Percentiles rank a stretch among this genome's conserved stretches.
phyloP scores from a whole-genome alignment of 768 basidiomycete genomes.

The Mrakia gelida region DNA sequence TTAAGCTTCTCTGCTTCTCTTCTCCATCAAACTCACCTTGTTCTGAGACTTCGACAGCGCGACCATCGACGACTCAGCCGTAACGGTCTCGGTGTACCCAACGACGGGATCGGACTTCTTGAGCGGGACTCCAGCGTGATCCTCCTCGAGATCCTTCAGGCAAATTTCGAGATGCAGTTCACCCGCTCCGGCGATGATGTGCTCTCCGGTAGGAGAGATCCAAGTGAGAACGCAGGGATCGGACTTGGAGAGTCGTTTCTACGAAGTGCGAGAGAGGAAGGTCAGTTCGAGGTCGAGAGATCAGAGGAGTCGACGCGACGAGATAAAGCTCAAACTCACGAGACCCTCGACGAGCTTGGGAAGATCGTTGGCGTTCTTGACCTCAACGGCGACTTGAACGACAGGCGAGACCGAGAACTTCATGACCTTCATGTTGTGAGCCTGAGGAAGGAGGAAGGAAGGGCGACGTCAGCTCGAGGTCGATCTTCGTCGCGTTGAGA shows the following conservation, averaged over 20 bases:
- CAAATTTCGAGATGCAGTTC: slow-evolving; percentile 99
- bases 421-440: slow-evolving; percentile 99
- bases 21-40: slow-evolving; percentile 49
- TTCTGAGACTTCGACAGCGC: slow-evolving; percentile 99
- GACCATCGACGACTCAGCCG: slow-evolving; percentile 87
- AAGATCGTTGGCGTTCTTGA: slow-evolving; percentile 98
- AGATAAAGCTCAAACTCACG: slow-evolving; percentile 99
- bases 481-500: background rate
- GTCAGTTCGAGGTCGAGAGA: background rate
- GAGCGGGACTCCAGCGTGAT: slow-evolving; percentile 98
- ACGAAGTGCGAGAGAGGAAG: too few species aligned
- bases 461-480: too few species aligned
- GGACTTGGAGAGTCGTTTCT: slow-evolving; percentile 97
- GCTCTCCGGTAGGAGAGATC: slow-evolving; percentile 88
- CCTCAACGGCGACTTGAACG: slow-evolving; percentile 97
- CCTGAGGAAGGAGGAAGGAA: slow-evolving; percentile 40
- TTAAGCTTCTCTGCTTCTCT: too few species aligned
- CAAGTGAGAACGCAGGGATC: slow-evolving; percentile 98
- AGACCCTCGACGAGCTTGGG: slow-evolving; percentile 99
- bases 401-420: slow-evolving; percentile 99
- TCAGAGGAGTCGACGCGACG: slow-evolving; percentile 76
- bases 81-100: slow-evolving; percentile 95
- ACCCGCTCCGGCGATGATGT: slow-evolving; percentile 98
- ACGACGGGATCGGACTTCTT: slow-evolving; percentile 95
- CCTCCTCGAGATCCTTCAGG: slow-evolving; percentile 99